phyloP scores from a whole-genome alignment of 2,329 filamentous ascomycete genomes.

The Sporothrix pallida region DNA sequence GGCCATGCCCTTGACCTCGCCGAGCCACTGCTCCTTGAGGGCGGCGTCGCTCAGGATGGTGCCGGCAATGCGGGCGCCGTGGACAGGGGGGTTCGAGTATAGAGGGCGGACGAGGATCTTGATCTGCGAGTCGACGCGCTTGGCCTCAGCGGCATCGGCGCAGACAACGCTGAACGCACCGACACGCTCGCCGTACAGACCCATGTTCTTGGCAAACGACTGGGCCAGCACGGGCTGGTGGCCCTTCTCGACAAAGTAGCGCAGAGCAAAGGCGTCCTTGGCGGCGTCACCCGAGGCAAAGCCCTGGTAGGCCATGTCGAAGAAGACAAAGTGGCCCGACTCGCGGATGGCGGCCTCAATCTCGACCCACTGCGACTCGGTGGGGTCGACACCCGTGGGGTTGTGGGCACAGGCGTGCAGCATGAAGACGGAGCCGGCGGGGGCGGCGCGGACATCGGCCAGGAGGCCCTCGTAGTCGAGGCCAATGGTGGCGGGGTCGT shows the following conservation, averaged over 20 bases:
- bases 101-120: conserved; percentile 97
- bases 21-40: conserved; percentile 92
- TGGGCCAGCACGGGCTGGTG: conserved; percentile 88
- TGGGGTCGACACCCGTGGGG: conserved; percentile 95
- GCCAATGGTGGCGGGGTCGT: conserved; percentile 97
- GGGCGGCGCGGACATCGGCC: conserved; percentile 86
- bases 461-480: conserved; percentile 96
- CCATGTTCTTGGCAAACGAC: conserved; percentile 99
- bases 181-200: conserved; percentile 97
- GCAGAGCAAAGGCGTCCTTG: conserved; percentile 90
- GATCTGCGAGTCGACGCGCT: conserved; percentile 94
- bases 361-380: conserved; percentile 86
- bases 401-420: conserved; percentile 98
- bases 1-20: conserved; percentile 97
- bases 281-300: conserved; percentile 93
- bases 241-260: conserved; percentile 91
- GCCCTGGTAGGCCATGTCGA: conserved; percentile 99
- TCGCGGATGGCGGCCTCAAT: conserved; percentile 87
- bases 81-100: conserved; percentile 97
- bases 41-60: conserved; percentile 85
- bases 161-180: conserved; percentile 95
- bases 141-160: conserved; percentile 76
- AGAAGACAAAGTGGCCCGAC: conserved; percentile 90
- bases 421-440: conserved; percentile 84
- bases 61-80: conserved; percentile 92